These are phyloP conservation scores for Pisolithus sp. DNA, from an alignment of 768 basidiomycete species.

Conservation along the genomic window DNA sequence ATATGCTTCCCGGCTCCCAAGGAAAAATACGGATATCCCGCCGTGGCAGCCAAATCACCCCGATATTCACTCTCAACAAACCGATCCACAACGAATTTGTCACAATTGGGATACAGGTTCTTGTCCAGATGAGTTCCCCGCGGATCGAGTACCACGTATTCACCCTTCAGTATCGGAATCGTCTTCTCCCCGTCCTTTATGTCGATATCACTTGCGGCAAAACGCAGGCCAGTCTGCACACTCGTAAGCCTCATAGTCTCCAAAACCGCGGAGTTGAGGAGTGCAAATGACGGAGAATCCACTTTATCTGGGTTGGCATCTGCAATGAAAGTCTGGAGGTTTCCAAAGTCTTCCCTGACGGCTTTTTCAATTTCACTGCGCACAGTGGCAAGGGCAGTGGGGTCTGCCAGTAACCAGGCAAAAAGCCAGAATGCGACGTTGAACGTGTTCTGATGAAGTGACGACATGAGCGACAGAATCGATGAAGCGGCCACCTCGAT, in stretches of 20 bases:
- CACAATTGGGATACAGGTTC: no score
- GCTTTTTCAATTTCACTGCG: constrained; percentile 40
- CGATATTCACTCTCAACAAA: no score
- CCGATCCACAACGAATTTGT: no score
- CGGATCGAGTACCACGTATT: no score
- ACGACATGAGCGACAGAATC: constrained; percentile 16
- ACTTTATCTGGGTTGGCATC: constrained; percentile 7
- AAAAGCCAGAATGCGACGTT: constrained; percentile 16
- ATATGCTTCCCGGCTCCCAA: no score
- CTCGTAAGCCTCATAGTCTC: constrained; percentile 20
- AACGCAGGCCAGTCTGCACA: constrained; percentile 12
- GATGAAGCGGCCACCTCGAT: constrained; percentile 12
- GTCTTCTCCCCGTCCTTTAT: no score
- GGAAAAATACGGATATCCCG: no score
- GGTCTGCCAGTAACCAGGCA: constrained; percentile 34
- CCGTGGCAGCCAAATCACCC: no score
- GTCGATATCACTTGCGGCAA: constrained; percentile 13
- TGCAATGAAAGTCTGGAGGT: constrained; percentile 9
- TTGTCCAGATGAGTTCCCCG: no score
- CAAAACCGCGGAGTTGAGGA: constrained; percentile 21
- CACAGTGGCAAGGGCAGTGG: constrained; percentile 36
- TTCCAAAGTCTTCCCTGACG: constrained; percentile 5
- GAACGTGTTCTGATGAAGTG: constrained; percentile 15
- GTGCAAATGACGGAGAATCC: constrained; percentile 12
- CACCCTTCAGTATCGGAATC: no score